Percentiles rank a stretch among this genome's conserved stretches.
Evolutionary conservation across 2,329 filamentous ascomycete species (phyloP).

Genomic region (Aspergillus hiratsukae): DNA sequence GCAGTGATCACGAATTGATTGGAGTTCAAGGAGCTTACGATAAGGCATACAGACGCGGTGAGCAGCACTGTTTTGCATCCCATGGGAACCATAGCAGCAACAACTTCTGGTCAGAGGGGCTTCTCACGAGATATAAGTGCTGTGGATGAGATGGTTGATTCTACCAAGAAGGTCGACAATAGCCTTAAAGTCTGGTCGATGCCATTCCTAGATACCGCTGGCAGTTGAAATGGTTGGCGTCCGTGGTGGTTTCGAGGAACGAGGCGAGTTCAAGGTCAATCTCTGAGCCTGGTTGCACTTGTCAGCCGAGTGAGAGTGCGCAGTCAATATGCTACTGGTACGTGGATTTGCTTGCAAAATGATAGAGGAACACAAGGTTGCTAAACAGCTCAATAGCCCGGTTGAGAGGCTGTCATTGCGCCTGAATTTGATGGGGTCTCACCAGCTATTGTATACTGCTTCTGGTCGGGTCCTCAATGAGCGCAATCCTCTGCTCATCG

Average conservation of each 20-base stretch:
- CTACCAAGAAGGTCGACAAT: constrained; percentile 25
- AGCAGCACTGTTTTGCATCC: constrained; percentile 46
- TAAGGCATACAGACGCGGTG: constrained; percentile 38
- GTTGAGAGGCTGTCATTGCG: not conserved
- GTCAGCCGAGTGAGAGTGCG: not conserved
- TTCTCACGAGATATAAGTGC: constrained; percentile 19
- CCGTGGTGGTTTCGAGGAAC: not conserved
- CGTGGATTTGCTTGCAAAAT: not conserved
- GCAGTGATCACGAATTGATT: constrained; percentile 3
- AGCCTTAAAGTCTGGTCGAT: constrained; percentile 40
- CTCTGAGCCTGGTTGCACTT: not conserved
- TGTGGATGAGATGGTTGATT: not conserved
- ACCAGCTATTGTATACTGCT: not conserved
- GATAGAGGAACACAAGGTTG: not conserved
- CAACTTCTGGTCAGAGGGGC: constrained; percentile 45
- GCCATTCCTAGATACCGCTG: constrained; percentile 16
- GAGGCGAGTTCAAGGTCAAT: not conserved
- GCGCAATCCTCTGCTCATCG: not conserved
- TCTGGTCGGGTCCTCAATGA: not conserved
- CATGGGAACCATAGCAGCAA: constrained; percentile 45
- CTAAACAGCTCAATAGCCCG: not conserved
- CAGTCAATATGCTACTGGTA: not conserved
- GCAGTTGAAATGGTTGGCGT: not conserved
- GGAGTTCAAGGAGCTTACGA: constrained; percentile 6
- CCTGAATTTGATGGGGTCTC: not conserved